Conservation (phyloP, 139 green algal genomes). For the Chlamydomonas sp. region DNA sequence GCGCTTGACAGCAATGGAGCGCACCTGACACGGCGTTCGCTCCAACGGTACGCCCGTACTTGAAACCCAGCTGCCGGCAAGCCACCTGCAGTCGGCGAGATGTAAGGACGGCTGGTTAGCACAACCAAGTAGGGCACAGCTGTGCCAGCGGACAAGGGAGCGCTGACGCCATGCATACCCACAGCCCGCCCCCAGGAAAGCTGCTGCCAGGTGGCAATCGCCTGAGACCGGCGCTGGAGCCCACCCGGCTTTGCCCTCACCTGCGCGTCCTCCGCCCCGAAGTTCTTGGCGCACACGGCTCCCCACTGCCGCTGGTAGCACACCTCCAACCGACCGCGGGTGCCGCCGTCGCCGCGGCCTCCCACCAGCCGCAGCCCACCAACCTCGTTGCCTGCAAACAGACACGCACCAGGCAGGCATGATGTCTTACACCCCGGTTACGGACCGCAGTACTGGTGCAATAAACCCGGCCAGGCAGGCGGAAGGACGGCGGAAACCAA, state of each 20-base stretch:
- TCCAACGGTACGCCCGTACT: not conserved
- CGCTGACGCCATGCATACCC: too few species aligned
- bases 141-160: too few species aligned
- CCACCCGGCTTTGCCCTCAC: not conserved
- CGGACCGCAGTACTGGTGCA: too few species aligned
- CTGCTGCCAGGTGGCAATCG: too few species aligned
- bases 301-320: slow-evolving; percentile 23
- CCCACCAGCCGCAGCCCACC: not conserved
- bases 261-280: not conserved
- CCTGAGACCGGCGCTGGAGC: too few species aligned
- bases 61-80: slow-evolving; percentile 17
- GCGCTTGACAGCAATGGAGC: not conserved
- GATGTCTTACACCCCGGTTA: too few species aligned
- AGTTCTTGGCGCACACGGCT: slow-evolving; percentile 19
- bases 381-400: not conserved
- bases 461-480: too few species aligned
- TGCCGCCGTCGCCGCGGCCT: not conserved
- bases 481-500: too few species aligned
- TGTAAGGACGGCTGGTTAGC: too few species aligned
- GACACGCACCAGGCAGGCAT: too few species aligned
- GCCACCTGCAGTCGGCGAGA: not conserved
- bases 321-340: slow-evolving; percentile 7
- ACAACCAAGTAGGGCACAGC: too few species aligned
- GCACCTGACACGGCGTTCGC: not conserved
- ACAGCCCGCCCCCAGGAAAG: too few species aligned